phyloP scores from a whole-genome alignment of 1,284 basidiomycete species.

The Phenoliferia sp. region DNA sequence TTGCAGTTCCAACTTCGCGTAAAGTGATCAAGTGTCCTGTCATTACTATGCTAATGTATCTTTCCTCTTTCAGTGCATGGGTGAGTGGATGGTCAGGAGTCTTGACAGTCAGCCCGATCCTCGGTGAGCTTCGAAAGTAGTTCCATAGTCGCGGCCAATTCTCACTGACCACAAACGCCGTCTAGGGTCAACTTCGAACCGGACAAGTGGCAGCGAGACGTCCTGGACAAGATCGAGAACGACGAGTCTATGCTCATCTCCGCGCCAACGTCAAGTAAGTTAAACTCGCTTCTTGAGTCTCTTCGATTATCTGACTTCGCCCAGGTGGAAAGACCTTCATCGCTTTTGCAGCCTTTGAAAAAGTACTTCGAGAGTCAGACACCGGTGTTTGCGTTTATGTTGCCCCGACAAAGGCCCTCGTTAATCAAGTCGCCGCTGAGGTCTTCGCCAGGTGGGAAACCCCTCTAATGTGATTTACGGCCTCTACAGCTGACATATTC shows the following conservation, averaged over 20 bases:
- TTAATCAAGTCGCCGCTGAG: slow-evolving; percentile 57
- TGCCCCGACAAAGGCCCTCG: slow-evolving; percentile 66
- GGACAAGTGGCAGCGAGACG: slow-evolving; percentile 61
- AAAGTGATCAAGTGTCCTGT: neutral
- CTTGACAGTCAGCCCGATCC: slow-evolving; percentile 58
- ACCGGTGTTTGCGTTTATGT: slow-evolving; percentile 56
- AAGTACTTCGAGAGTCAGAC: slow-evolving; percentile 2
- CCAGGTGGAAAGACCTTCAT: slow-evolving; percentile 53
- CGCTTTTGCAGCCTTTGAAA: slow-evolving; percentile 60
- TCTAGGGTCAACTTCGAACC: slow-evolving; percentile 55
- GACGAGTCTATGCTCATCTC: slow-evolving; percentile 60
- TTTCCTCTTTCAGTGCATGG: slow-evolving; percentile 47
- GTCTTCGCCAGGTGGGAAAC: slow-evolving; percentile 50
- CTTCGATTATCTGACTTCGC: neutral
- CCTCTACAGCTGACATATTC: neutral
- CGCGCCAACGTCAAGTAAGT: slow-evolving; percentile 51
- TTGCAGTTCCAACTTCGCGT: slow-evolving; percentile 58
- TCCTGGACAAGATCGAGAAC: slow-evolving; percentile 59
- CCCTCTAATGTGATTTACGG: too few relatives aligned
- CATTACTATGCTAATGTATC: neutral
- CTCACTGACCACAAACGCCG: neutral
- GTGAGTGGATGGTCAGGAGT: slow-evolving; percentile 63
- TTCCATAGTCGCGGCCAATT: neutral
- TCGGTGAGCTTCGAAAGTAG: slow-evolving; percentile 38
- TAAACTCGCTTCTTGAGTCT: neutral